These are phyloP conservation scores for Globisporangium mamillatum DNA, from an alignment of 352 stramenopile species.

Conservation along the genomic window DNA sequence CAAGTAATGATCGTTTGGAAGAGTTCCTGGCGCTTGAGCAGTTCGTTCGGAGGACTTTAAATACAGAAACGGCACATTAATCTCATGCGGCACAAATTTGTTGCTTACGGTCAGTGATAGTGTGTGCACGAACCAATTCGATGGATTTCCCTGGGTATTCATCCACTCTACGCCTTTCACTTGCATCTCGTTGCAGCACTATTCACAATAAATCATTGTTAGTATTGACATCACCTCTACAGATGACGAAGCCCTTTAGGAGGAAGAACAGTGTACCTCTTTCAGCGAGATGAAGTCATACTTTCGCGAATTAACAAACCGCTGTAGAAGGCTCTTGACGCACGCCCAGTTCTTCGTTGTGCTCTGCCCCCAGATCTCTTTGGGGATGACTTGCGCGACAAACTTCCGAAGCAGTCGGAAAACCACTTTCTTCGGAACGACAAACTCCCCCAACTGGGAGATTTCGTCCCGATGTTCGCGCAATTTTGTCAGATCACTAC, in stretches of 20 bases:
- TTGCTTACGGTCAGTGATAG: too few relatives aligned
- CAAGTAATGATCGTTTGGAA: constrained; percentile 42
- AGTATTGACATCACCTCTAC: neutral
- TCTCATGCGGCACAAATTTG: neutral
- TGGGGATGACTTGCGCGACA: constrained; percentile 49
- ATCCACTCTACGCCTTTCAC: constrained; percentile 45
- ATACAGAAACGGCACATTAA: neutral
- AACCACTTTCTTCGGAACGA: constrained; percentile 43
- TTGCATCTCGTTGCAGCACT: constrained; percentile 37
- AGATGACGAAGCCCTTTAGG: neutral
- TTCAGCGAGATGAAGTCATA: constrained; percentile 57
- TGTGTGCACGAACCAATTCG: constrained; percentile 28
- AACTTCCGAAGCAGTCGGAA: constrained; percentile 52
- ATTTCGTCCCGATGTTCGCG: constrained; percentile 58
- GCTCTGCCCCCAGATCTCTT: constrained; percentile 44
- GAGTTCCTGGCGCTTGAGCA: constrained; percentile 37
- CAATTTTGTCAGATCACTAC: constrained; percentile 27
- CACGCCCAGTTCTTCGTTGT: constrained; percentile 51
- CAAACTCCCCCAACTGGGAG: constrained; percentile 33
- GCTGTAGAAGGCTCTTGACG: constrained; percentile 43
- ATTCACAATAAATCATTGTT: neutral
- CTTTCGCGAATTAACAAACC: constrained; percentile 50
- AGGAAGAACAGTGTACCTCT: constrained; percentile 28
- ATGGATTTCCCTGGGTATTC: constrained; percentile 20
- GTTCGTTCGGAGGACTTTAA: constrained; percentile 55